Percentiles rank a stretch among this genome's conserved stretches.
These are phyloP conservation scores for Stevia rebaudiana DNA, from an alignment of 140 eudicot species.

Conservation along the genomic window DNA sequence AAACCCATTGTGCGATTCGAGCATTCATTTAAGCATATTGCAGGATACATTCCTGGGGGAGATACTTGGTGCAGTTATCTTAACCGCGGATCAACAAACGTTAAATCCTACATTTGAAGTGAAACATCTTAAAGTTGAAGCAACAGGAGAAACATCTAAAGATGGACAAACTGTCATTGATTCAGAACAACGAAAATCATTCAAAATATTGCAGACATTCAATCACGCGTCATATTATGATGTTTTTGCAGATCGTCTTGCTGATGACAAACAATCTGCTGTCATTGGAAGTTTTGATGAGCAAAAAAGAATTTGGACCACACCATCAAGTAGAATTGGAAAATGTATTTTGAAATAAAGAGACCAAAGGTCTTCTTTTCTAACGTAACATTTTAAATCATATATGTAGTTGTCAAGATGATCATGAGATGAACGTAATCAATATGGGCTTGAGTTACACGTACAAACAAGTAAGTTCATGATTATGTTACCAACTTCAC, in stretches of 20 bases:
- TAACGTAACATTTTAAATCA: not conserved
- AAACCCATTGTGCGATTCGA: not conserved
- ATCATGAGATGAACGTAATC: conserved; percentile 8
- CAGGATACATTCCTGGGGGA: conserved; percentile 79
- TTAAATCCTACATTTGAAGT: conserved; percentile 30
- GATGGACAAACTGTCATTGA: conserved; percentile 44
- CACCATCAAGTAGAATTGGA: conserved; percentile 9
- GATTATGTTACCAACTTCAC: not conserved
- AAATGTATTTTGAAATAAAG: conserved; percentile 5
- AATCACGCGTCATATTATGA: conserved; percentile 41
- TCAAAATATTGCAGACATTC: conserved; percentile 44
- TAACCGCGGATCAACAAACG: conserved; percentile 36
- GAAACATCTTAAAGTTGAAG: conserved; percentile 36
- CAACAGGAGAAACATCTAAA: conserved; percentile 43
- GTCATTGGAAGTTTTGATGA: conserved; percentile 56
- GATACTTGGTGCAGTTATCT: conserved; percentile 66
- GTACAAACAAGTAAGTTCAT: not conserved
- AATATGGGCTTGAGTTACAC: not conserved
- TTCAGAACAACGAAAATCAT: conserved; percentile 21
- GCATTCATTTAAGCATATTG: not conserved
- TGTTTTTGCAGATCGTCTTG: conserved; percentile 46
- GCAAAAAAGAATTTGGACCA: conserved; percentile 52
- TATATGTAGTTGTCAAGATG: conserved; percentile 5
- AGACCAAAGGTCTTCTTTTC: not conserved
- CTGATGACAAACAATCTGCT: conserved; percentile 51